Base-by-base conservation (phyloP, 83 land plant genomes). In the Picea abies region DNA sequence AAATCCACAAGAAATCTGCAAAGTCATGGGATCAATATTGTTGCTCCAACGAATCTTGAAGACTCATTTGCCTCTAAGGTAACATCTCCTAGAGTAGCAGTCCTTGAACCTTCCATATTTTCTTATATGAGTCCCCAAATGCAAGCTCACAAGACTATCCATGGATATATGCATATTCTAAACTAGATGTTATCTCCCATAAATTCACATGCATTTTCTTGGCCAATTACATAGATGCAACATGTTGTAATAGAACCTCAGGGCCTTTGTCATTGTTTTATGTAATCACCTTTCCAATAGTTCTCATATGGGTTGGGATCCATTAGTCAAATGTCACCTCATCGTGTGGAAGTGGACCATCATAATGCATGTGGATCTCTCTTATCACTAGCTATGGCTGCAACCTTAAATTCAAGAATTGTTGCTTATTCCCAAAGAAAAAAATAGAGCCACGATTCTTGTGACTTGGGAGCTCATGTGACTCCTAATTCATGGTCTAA, bases 41-140 rank as follows among this genome's bases (percentile, higher is more conserved):
- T 91, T 32, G 83, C 85, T 23, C 95, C 93, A 11, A 80, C 89
- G 0, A 91, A 93, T 79, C 93, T 93, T 61, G 93, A 93, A 19
- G 93, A 93, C 68, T 89, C 91, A 0, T 93, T 91, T 86, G 77
- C 90, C 32, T 82, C 92, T 67, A 92, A 93, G 82, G 82, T 88
- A 15, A 17, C 78, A 4, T 93, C 93, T n/a, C n/a, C n/a, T n/a
- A n/a, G n/a, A n/a, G n/a, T n/a, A n/a, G n/a, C n/a, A n/a, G n/a
- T n/a, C n/a, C 76, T 73, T n/a, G 71, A 78, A 15, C 56, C 83
- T 26, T 23, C 89, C 56, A 92, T 88, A 29, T 85, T 84, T 37
- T 80, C 89, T 5, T 85, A 83, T 60, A 37, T 81, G 60, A 63
- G 69, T 12, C 70, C 70, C 49, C 80, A 78, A 60, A 78, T 78